Conservation (phyloP, 164 flowering plant genomes). For the Sextonia rubra region DNA sequence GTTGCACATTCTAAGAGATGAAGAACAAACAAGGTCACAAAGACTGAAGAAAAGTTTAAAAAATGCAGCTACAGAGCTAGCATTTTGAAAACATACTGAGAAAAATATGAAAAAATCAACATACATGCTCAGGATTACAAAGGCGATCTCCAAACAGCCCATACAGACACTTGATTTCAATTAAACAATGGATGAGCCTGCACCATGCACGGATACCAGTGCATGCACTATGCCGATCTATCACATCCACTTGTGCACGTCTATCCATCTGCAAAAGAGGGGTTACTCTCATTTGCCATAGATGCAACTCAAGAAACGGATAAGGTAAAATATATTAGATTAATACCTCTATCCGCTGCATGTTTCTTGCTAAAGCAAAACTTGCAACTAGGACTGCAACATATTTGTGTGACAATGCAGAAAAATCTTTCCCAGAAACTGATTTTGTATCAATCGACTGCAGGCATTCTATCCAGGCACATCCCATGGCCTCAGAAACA, state of each 20-base stretch:
- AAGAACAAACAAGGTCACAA: no score
- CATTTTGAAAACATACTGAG: not conserved
- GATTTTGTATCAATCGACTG: conserved; percentile 82
- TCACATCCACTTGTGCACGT: conserved; percentile 64
- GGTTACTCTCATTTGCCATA: not conserved
- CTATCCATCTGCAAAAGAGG: conserved; percentile 75
- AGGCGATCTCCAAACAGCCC: conserved; percentile 61
- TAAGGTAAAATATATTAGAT: conserved; percentile 3
- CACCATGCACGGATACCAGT: conserved; percentile 87
- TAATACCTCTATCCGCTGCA: conserved; percentile 87
- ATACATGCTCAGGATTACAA: conserved; percentile 54
- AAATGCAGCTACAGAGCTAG: not conserved
- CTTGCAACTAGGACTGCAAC: conserved; percentile 94
- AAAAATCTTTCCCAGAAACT: conserved; percentile 89
- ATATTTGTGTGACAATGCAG: conserved; percentile 77
- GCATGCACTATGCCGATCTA: conserved; percentile 47
- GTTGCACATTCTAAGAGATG: not conserved
- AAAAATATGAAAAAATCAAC: conserved; percentile 15
- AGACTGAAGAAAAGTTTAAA: not conserved
- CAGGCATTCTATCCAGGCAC: conserved; percentile 97
- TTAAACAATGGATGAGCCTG: conserved; percentile 76
- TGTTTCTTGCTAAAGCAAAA: conserved; percentile 95
- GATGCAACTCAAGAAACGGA: not conserved
- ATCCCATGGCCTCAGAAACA: conserved; percentile 91
- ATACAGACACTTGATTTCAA: conserved; percentile 75